Conservation (phyloP, 306 rosid species). For the Citrullus mucosospermus region DNA sequence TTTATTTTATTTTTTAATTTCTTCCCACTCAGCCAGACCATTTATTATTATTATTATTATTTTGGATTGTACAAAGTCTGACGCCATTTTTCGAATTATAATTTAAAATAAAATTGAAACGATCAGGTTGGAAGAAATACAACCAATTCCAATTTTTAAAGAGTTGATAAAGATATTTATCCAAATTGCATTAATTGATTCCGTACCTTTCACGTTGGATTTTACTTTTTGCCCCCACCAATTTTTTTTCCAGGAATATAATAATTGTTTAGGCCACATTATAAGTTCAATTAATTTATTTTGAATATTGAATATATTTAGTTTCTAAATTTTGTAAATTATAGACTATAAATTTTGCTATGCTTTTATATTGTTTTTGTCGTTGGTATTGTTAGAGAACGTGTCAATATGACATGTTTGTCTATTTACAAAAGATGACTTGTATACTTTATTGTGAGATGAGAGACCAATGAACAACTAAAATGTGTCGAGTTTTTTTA, state of each 20-base stretch:
- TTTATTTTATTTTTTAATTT: neutral
- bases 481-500: no score
- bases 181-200: neutral
- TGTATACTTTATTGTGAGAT: no score
- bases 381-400: no score
- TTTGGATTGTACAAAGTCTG: neutral
- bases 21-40: neutral
- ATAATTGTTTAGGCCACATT: neutral
- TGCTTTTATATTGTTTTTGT: no score
- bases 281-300: neutral
- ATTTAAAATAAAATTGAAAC: neutral
- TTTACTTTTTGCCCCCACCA: neutral
- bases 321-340: no score
- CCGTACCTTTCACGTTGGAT: neutral
- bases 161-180: neutral
- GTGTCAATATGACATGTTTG: no score
- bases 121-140: neutral
- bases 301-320: neutral
- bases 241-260: neutral
- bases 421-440: no score
- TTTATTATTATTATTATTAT: neutral
- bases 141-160: neutral
- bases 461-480: no score
- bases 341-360: no score
- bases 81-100: neutral